phyloP scores from a whole-genome alignment of 148 eudicot species.

The Chenopodium suecicum region DNA sequence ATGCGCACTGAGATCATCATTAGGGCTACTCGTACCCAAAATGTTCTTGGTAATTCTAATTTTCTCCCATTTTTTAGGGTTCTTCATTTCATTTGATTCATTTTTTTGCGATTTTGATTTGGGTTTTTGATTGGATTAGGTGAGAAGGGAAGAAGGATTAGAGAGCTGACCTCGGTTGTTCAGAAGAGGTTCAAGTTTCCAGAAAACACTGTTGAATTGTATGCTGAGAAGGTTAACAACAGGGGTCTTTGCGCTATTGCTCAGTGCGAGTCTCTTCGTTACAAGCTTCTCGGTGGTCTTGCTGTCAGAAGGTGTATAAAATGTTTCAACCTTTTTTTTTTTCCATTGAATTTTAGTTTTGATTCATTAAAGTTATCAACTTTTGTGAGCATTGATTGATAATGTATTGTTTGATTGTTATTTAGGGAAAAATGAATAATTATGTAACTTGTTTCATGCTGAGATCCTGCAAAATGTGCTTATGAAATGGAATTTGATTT shows the following conservation, averaged over 20 bases:
- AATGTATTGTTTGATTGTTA: too few relatives aligned
- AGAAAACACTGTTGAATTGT: conserved; percentile 75
- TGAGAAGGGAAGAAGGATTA: conserved; percentile 83
- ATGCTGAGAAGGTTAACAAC: conserved; percentile 89
- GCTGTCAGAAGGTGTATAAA: conserved; percentile 61
- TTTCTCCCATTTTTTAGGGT: background rate
- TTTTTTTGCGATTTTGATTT: background rate
- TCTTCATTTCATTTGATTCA: background rate
- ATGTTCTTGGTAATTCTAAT: conserved; percentile 57
- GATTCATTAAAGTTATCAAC: background rate
- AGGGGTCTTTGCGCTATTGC: conserved; percentile 82
- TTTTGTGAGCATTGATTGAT: too few relatives aligned
- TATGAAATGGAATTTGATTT: too few relatives aligned
- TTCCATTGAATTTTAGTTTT: too few relatives aligned
- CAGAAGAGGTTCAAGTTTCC: conserved; percentile 82
- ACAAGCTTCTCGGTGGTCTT: conserved; percentile 82
- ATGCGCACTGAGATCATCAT: conserved; percentile 90
- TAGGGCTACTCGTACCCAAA: conserved; percentile 84
- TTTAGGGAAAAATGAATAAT: too few relatives aligned
- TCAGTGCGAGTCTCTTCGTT: conserved; percentile 76
- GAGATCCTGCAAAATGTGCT: too few relatives aligned
- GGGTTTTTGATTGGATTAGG: conserved; percentile 31
- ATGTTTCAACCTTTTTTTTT: too few relatives aligned
- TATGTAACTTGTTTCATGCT: too few relatives aligned
- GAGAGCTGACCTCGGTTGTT: conserved; percentile 75